These are phyloP conservation scores for Urochloa ruziziensis DNA, from an alignment of 176 grass and related monocot genomes.

Conservation along the genomic window DNA sequence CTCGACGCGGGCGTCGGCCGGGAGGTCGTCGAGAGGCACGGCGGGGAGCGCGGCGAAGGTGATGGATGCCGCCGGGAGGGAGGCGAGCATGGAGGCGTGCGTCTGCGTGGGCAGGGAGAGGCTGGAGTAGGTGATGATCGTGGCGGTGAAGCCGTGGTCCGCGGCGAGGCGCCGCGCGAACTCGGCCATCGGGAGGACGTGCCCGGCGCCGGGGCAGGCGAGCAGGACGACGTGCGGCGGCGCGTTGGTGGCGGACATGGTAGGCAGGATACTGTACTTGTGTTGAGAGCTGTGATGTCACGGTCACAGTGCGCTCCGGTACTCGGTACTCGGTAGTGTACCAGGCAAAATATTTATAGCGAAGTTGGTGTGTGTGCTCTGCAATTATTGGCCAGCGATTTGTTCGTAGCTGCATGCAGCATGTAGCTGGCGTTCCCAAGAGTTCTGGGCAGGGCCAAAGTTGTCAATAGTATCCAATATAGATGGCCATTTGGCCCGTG, in stretches of 20 bases:
- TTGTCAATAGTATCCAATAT: too few relatives aligned
- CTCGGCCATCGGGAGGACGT: conserved; percentile 47
- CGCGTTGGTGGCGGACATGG: neutral
- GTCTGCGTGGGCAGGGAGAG: conserved; percentile 16
- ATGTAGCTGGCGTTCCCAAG: too few relatives aligned
- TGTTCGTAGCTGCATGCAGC: too few relatives aligned
- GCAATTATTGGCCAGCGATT: too few relatives aligned
- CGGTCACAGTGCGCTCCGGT: too few relatives aligned
- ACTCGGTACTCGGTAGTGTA: too few relatives aligned
- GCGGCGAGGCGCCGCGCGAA: conserved; percentile 30
- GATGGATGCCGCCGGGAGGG: conserved; percentile 22
- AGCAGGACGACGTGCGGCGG: conserved; percentile 47
- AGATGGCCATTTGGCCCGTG: too few relatives aligned
- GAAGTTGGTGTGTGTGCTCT: too few relatives aligned
- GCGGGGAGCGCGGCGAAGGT: conserved; percentile 38
- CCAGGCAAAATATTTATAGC: too few relatives aligned
- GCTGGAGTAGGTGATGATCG: conserved; percentile 51
- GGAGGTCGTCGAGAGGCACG: conserved; percentile 56
- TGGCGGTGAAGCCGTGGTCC: conserved; percentile 32
- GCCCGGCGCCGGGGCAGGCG: conserved; percentile 45
- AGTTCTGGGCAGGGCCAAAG: too few relatives aligned
- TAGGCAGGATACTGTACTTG: neutral
- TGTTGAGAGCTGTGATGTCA: neutral
- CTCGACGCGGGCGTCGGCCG: conserved; percentile 22
- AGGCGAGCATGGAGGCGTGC: neutral